Conservation (phyloP, 768 basidiomycete genomes). For the Phlegmacium glaucopus region DNA sequence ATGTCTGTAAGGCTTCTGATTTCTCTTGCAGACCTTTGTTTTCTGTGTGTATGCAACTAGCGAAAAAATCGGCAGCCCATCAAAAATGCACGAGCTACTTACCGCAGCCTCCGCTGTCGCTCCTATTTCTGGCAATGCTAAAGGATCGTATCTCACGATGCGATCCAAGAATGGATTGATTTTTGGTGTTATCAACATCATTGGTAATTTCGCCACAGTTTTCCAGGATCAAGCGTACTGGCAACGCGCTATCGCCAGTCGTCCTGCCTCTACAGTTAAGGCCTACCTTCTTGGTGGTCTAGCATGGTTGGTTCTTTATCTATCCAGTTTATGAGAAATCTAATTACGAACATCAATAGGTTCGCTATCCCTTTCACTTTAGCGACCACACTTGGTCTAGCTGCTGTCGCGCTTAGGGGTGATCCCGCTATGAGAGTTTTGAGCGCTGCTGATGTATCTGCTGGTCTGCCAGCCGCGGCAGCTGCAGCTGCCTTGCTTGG, state of each 20-base stretch:
- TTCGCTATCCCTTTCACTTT: constrained; percentile 87
- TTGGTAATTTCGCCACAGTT: constrained; percentile 72
- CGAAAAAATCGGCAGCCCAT: constrained; percentile 73
- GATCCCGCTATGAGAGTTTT: constrained; percentile 50
- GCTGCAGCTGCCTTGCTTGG: constrained; percentile 83
- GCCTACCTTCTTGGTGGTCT: constrained; percentile 88
- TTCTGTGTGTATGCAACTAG: constrained; percentile 84
- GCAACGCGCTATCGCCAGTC: constrained; percentile 87
- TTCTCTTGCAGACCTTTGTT: constrained; percentile 35
- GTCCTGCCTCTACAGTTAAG: constrained; percentile 83
- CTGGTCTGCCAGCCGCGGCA: constrained; percentile 84
- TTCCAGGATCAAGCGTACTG: constrained; percentile 78
- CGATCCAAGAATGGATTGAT: constrained; percentile 74
- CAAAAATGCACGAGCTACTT: constrained; percentile 78
- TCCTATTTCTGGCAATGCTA: constrained; percentile 80
- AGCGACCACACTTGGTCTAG: constrained; percentile 83
- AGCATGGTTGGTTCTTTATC: constrained; percentile 56
- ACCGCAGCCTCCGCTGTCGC: constrained; percentile 43
- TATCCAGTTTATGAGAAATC: too few relatives aligned
- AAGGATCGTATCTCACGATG: constrained; percentile 84
- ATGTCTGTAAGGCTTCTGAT: constrained; percentile 4
- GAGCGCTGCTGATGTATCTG: constrained; percentile 66
- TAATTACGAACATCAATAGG: constrained; percentile 27
- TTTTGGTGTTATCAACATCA: constrained; percentile 85
- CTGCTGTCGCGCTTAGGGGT: constrained; percentile 76